phyloP scores from a whole-genome alignment of 116 monocot species.

The Dioscorea cayenensis region DNA sequence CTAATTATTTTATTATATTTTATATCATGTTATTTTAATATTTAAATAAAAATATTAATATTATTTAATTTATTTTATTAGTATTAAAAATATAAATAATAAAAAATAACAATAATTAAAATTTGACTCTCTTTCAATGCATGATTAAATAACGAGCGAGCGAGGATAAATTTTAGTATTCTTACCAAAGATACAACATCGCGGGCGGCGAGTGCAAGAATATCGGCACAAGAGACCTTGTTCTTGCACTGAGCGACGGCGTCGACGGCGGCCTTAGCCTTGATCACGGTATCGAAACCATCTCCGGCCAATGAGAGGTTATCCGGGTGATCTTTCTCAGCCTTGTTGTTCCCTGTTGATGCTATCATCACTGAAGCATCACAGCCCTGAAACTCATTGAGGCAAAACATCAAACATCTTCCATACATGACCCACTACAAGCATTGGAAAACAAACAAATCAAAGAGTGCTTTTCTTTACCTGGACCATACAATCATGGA shows the following conservation, averaged over 20 bases:
- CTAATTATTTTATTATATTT: no score
- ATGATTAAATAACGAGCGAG: no score
- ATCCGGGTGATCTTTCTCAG: conserved; percentile 72
- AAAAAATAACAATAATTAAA: no score
- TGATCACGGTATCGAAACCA: conserved; percentile 81
- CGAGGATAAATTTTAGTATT: no score
- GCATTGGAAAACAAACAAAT: no score
- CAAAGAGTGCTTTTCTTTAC: conserved; percentile 11
- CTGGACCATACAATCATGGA: conserved; percentile 83
- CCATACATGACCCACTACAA: no score
- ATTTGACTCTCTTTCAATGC: no score
- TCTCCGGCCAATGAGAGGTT: conserved; percentile 78
- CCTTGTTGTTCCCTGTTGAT: conserved; percentile 43
- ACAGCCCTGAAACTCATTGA: conserved; percentile 43
- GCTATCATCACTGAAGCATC: conserved; percentile 76
- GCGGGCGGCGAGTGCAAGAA: conserved; percentile 69
- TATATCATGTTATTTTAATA: no score
- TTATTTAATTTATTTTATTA: no score
- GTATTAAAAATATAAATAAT: no score
- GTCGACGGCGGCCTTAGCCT: conserved; percentile 88
- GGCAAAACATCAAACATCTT: neutral
- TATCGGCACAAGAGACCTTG: conserved; percentile 88
- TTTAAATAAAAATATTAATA: no score
- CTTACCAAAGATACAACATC: conserved; percentile 66
- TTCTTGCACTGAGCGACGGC: conserved; percentile 63